Evolutionary conservation across 2,329 filamentous ascomycete species (phyloP).

Genomic region (Akanthomyces lecanii): DNA sequence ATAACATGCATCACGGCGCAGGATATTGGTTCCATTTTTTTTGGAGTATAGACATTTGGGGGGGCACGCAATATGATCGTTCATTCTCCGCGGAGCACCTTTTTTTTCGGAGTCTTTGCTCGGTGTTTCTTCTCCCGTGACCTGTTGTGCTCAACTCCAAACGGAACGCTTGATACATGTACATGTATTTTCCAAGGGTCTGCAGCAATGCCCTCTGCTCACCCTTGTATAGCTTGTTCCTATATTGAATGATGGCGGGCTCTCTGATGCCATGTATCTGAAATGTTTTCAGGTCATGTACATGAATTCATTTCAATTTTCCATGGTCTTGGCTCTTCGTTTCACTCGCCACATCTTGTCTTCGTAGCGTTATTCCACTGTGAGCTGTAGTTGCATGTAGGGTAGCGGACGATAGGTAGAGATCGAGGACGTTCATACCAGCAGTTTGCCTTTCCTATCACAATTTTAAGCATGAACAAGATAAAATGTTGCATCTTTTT

Average conservation of each 20-base stretch:
- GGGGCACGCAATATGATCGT: background rate
- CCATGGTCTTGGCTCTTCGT: constrained; percentile 56
- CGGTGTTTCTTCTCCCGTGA: background rate
- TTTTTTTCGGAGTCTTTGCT: background rate
- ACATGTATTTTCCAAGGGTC: constrained; percentile 34
- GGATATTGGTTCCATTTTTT: constrained; percentile 13
- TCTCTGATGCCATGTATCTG: constrained; percentile 54
- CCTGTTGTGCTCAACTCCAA: background rate
- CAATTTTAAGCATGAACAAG: background rate
- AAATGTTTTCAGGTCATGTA: constrained; percentile 38
- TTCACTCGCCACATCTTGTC: constrained; percentile 55
- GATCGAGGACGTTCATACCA: background rate
- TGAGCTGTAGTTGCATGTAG: background rate
- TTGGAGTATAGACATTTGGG: background rate
- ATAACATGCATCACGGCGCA: constrained; percentile 14
- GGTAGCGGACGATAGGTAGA: background rate
- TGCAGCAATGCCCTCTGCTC: constrained; percentile 51
- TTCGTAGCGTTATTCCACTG: background rate
- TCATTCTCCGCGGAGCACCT: background rate
- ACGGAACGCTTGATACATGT: constrained; percentile 5
- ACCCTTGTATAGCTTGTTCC: constrained; percentile 49
- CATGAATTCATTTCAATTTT: constrained; percentile 23
- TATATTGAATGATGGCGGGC: constrained; percentile 50
- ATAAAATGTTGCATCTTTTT: background rate
- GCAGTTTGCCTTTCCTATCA: background rate